phyloP scores from a whole-genome alignment of 2,329 filamentous ascomycete species.

The Xylariaceae sp. region DNA sequence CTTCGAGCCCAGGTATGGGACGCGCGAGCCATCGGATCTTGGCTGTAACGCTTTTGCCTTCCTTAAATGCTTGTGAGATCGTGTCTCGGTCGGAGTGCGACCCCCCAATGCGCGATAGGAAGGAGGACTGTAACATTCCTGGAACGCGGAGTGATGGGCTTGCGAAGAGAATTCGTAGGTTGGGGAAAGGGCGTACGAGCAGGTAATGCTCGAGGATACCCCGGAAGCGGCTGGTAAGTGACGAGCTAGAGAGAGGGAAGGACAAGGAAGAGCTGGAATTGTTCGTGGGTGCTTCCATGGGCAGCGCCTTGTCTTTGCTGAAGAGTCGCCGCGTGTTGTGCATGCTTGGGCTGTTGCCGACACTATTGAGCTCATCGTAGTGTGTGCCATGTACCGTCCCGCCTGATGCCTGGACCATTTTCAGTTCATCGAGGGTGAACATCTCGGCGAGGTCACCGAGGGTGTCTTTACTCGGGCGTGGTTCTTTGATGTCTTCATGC shows the following conservation, averaged over 20 bases:
- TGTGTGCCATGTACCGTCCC: constrained; percentile 64
- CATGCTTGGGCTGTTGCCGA: constrained; percentile 41
- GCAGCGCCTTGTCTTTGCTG: constrained; percentile 47
- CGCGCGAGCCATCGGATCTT: constrained; percentile 72
- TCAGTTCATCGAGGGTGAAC: constrained; percentile 71
- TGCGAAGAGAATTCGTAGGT: constrained; percentile 71
- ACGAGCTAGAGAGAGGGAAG: constrained; percentile 14
- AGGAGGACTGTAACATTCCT: constrained; percentile 68
- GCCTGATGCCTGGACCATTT: constrained; percentile 67
- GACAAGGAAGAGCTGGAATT: constrained; percentile 16
- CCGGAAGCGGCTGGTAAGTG: constrained; percentile 44
- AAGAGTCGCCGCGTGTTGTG: constrained; percentile 51
- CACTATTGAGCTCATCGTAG: constrained; percentile 54
- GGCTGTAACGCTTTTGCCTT: constrained; percentile 75
- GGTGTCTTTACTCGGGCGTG: constrained; percentile 40
- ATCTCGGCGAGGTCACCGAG: constrained; percentile 73
- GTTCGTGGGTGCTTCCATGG: constrained; percentile 8
- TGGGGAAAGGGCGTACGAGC: constrained; percentile 70
- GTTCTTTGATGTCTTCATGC: constrained; percentile 11
- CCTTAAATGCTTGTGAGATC: constrained; percentile 64
- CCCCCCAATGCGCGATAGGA: constrained; percentile 61
- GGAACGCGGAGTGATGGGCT: constrained; percentile 71
- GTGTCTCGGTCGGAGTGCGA: constrained; percentile 55
- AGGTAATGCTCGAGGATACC: constrained; percentile 64
- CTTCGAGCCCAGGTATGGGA: background rate